Evolutionary conservation across 257 asterid genomes (phyloP).

Genomic region (Penstemon barbatus): DNA sequence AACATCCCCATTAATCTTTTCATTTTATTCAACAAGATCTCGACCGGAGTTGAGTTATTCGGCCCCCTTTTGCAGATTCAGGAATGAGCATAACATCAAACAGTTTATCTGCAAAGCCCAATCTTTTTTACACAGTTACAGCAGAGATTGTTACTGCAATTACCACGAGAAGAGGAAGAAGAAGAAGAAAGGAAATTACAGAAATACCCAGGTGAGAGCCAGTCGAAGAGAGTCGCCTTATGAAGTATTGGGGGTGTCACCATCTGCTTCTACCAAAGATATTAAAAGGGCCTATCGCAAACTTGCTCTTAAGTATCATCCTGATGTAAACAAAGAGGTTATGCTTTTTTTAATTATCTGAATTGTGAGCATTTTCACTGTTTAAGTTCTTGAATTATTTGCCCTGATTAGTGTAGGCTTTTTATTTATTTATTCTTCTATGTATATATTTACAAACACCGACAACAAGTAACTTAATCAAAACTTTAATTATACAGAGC

Average conservation of each 20-base stretch:
- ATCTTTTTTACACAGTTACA: constrained; percentile 29
- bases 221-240: constrained; percentile 71
- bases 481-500: background rate
- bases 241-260: constrained; percentile 80
- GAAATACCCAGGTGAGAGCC: constrained; percentile 45
- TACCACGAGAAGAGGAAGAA: constrained; percentile 24
- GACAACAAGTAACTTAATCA: too few relatives aligned
- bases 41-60: constrained; percentile 18
- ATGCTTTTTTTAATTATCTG: background rate
- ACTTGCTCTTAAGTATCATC: constrained; percentile 92
- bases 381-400: background rate
- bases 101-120: constrained; percentile 28
- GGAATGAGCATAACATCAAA: constrained; percentile 40
- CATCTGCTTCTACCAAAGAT: constrained; percentile 68
- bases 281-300: constrained; percentile 87
- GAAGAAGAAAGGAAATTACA: constrained; percentile 35
- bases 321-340: constrained; percentile 96
- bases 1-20: constrained; percentile 32
- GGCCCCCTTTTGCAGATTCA: constrained; percentile 36
- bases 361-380: background rate
- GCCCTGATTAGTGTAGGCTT: too few relatives aligned
- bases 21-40: constrained; percentile 17
- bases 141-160: constrained; percentile 18
- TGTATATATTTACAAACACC: too few relatives aligned
- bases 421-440: too few relatives aligned